A percentile compares a stretch with the other conserved stretches of the same genome.
Evolutionary conservation across 2,329 filamentous ascomycete genomes (phyloP).

Genomic region (Nemania sp.): DNA sequence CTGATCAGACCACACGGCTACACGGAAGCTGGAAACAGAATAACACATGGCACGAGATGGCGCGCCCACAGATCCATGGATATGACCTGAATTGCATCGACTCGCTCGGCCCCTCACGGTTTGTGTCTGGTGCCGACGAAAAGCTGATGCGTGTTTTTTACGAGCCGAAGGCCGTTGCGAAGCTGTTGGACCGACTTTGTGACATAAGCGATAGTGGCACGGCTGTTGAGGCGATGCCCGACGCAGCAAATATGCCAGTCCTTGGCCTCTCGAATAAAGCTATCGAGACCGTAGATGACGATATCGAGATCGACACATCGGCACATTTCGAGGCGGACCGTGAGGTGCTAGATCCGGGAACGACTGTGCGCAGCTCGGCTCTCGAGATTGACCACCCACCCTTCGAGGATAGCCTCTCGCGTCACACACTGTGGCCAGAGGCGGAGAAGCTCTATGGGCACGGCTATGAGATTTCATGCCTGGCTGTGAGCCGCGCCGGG

Average conservation of each 20-base stretch:
- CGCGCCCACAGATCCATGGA: conserved; percentile 93
- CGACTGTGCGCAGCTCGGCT: conserved; percentile 60
- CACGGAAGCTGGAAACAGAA: conserved; percentile 72
- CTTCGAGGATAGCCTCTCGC: conserved; percentile 84
- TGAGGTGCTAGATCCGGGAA: conserved; percentile 58
- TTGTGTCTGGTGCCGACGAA: conserved; percentile 94
- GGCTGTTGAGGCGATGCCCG: conserved; percentile 61
- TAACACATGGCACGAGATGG: conserved; percentile 89
- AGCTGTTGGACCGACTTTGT: conserved; percentile 70
- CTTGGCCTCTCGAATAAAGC: conserved; percentile 96
- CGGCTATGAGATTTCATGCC: conserved; percentile 91
- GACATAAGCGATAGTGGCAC: conserved; percentile 52
- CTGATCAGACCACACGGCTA: conserved; percentile 90
- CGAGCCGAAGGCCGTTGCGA: conserved; percentile 81
- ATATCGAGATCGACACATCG: conserved; percentile 29
- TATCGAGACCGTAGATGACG: conserved; percentile 61
- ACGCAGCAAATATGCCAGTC: conserved; percentile 92
- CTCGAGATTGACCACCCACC: conserved; percentile 75
- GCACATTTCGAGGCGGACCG: conserved; percentile 53
- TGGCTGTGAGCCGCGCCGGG: conserved; percentile 76
- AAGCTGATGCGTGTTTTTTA: conserved; percentile 97
- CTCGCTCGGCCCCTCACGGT: conserved; percentile 70
- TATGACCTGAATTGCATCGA: conserved; percentile 97
- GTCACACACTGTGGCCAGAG: conserved; percentile 94
- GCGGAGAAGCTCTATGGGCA: conserved; percentile 96